Percentiles rank a stretch among this genome's conserved stretches.
Evolutionary conservation across 2,329 filamentous ascomycete species (phyloP).

Genomic region (Colletotrichum aenigma): DNA sequence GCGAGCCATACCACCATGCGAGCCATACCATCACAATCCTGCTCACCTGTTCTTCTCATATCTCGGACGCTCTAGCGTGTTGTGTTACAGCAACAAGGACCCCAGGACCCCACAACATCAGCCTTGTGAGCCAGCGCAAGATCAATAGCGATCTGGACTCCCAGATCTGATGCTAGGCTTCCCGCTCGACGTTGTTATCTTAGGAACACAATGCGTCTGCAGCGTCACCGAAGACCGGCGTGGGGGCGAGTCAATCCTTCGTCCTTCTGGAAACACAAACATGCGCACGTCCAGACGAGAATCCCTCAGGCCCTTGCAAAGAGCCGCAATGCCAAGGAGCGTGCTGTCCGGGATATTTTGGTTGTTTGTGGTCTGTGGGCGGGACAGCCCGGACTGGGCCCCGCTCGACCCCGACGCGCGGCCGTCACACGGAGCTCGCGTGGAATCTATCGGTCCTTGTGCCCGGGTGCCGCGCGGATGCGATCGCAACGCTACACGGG

Average conservation of each 20-base stretch:
- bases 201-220: background rate
- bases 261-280: background rate
- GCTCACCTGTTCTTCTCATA: background rate
- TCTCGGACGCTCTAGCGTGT: background rate
- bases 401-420: background rate
- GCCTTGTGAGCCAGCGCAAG: background rate
- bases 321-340: background rate
- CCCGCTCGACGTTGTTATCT: background rate
- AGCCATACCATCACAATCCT: background rate
- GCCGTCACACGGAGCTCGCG: background rate
- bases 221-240: background rate
- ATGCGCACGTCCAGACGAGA: background rate
- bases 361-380: background rate
- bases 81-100: background rate
- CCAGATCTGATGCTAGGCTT: background rate
- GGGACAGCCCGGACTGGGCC: background rate
- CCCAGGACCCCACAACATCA: background rate
- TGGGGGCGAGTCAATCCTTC: background rate
- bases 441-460: background rate
- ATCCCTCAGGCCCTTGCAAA: background rate
- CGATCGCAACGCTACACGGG: background rate
- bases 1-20: background rate
- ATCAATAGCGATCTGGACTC: background rate
- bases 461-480: background rate
- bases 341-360: background rate